These are phyloP conservation scores for Cadophora luteo-olivacea DNA, from an alignment of 2,329 filamentous ascomycete species.

Conservation along the genomic window DNA sequence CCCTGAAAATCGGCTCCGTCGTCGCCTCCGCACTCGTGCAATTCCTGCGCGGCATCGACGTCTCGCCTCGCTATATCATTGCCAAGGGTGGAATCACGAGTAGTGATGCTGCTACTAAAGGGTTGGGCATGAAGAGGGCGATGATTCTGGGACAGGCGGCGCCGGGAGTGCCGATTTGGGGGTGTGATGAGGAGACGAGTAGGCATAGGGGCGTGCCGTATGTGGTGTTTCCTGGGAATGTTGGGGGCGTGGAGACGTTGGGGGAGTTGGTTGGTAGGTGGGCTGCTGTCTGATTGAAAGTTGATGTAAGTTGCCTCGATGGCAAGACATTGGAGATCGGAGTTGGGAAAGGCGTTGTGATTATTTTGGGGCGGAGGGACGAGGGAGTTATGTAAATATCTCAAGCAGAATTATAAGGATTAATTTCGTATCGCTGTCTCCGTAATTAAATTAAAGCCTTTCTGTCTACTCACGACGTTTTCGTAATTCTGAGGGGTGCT, in stretches of 20 bases:
- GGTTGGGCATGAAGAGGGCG: slow-evolving; percentile 59
- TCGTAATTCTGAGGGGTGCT: too few relatives aligned
- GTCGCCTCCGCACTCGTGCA: slow-evolving; percentile 58
- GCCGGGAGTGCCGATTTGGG: slow-evolving; percentile 63
- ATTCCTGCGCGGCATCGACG: slow-evolving; percentile 54
- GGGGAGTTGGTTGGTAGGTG: slow-evolving; percentile 31
- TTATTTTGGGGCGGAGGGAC: too few relatives aligned
- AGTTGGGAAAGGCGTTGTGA: too few relatives aligned
- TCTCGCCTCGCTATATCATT: slow-evolving; percentile 61
- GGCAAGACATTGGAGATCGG: too few relatives aligned
- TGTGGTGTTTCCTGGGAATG: slow-evolving; percentile 65
- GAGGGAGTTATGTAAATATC: too few relatives aligned
- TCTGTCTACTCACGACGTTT: too few relatives aligned
- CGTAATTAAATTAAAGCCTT: too few relatives aligned
- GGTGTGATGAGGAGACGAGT: slow-evolving; percentile 50
- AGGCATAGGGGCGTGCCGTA: slow-evolving; percentile 56
- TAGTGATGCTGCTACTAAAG: slow-evolving; percentile 64
- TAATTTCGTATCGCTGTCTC: too few relatives aligned
- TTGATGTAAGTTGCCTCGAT: too few relatives aligned
- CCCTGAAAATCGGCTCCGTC: slow-evolving; percentile 59
- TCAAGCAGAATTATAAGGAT: too few relatives aligned
- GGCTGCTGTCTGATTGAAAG: too few relatives aligned
- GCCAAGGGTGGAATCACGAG: slow-evolving; percentile 66
- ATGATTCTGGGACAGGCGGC: slow-evolving; percentile 63
- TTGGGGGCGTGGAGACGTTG: slow-evolving; percentile 50